A percentile compares a stretch with the other conserved stretches of the same genome.
Conservation (phyloP, 1,284 basidiomycete species). For the Phenoliferia sp. region DNA sequence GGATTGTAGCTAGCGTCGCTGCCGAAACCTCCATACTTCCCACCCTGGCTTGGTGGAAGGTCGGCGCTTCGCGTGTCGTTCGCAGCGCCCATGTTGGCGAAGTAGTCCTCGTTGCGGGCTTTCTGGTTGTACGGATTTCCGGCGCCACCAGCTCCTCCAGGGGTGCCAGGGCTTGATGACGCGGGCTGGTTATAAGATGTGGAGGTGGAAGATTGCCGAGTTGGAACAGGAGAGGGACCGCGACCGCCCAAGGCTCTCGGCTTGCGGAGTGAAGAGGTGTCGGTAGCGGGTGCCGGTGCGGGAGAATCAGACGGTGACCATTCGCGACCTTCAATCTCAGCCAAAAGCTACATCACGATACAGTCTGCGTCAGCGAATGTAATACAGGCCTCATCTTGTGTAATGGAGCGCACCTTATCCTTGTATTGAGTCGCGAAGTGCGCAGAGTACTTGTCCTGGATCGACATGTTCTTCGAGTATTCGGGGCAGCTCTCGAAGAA, state of each 20-base stretch:
- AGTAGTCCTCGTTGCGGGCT: constrained; percentile 68
- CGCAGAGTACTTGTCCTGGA: constrained; percentile 78
- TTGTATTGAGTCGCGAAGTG: constrained; percentile 90
- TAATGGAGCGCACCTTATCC: constrained; percentile 66
- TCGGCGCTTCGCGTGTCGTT: constrained; percentile 66
- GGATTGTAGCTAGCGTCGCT: constrained; percentile 51
- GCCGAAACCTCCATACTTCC: constrained; percentile 77
- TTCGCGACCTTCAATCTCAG: constrained; percentile 59
- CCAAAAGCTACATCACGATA: constrained; percentile 61
- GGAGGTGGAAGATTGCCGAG: constrained; percentile 1
- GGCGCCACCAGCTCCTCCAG: constrained; percentile 9
- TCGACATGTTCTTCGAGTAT: constrained; percentile 61
- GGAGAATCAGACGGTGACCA: constrained; percentile 68
- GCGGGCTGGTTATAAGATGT: constrained; percentile 4
- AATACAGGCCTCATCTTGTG: no score
- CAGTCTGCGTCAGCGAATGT: no score
- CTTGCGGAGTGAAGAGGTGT: constrained; percentile 42
- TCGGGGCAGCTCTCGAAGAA: constrained; percentile 49
- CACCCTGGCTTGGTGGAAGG: constrained; percentile 77
- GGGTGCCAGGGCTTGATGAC: background rate
- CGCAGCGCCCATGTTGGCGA: constrained; percentile 61
- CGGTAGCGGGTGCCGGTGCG: constrained; percentile 38
- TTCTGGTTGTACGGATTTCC: constrained; percentile 53
- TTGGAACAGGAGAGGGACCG: constrained; percentile 46
- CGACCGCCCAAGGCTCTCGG: background rate